Conservation (phyloP, 768 basidiomycete genomes). For the Pisolithus marmoratus region DNA sequence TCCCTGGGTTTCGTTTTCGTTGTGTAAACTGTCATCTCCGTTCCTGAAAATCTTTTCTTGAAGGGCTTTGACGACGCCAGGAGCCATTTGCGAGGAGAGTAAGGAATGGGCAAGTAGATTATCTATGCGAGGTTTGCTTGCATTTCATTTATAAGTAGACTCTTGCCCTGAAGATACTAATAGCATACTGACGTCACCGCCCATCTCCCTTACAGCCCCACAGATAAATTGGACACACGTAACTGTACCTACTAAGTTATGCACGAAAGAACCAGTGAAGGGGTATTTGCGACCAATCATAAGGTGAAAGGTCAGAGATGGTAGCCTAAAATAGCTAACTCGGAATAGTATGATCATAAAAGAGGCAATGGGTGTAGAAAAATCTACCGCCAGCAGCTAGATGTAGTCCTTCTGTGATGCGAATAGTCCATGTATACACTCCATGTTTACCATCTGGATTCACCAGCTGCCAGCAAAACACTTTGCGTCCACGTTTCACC, state of each 20-base stretch:
- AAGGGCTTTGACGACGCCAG: slow-evolving; percentile 51
- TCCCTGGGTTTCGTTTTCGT: slow-evolving; percentile 14
- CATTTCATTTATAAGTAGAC: too few species aligned
- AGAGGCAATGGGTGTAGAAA: background rate
- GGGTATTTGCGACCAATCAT: too few species aligned
- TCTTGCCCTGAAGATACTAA: too few species aligned
- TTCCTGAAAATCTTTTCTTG: slow-evolving; percentile 70
- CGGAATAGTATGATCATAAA: slow-evolving; percentile 1
- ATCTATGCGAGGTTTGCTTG: background rate
- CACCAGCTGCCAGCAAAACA: slow-evolving; percentile 67
- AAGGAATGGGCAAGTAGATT: slow-evolving; percentile 3
- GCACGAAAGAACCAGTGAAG: too few species aligned
- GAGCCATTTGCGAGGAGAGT: slow-evolving; percentile 31
- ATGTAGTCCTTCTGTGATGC: slow-evolving; percentile 14
- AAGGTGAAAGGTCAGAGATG: too few species aligned
- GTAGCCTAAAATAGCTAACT: too few species aligned
- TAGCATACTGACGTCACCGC: too few species aligned
- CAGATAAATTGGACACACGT: too few species aligned
- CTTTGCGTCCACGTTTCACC: slow-evolving; percentile 70
- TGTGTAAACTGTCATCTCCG: slow-evolving; percentile 18
- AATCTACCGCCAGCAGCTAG: slow-evolving; percentile 29
- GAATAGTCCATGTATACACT: slow-evolving; percentile 7
- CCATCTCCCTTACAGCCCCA: too few species aligned
- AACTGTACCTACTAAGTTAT: too few species aligned
- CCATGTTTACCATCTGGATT: slow-evolving; percentile 28